phyloP scores from a whole-genome alignment of 345 rosid genomes.

The Arabidopsis suecica region DNA sequence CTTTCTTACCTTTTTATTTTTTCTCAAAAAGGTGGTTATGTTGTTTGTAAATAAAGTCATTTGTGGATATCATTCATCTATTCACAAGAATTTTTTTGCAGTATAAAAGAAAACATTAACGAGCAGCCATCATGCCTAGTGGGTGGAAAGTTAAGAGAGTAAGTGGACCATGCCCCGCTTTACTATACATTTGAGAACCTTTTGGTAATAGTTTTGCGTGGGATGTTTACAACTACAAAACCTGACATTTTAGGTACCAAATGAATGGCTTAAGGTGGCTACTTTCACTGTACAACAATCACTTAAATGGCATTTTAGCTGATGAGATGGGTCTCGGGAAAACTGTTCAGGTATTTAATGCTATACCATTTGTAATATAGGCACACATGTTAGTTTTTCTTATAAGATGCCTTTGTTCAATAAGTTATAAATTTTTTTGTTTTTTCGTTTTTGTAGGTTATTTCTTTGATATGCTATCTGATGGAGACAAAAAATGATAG shows the following conservation, averaged over 20 bases:
- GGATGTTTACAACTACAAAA: conserved; percentile 29
- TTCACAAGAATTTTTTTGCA: conserved; percentile 47
- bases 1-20: neutral
- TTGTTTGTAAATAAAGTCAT: neutral
- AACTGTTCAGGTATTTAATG: conserved; percentile 76
- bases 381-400: neutral
- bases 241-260: conserved; percentile 70
- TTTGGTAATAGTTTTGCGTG: conserved; percentile 10
- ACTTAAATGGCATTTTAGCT: conserved; percentile 91
- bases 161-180: conserved; percentile 47
- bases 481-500: conserved; percentile 87
- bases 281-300: conserved; percentile 84
- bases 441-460: conserved; percentile 57
- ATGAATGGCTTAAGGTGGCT: conserved; percentile 92
- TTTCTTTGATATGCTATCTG: conserved; percentile 78
- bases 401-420: conserved; percentile 21
- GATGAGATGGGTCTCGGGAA: conserved; percentile 99
- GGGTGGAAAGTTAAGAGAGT: conserved; percentile 95
- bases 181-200: conserved; percentile 8
- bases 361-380: neutral
- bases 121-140: conserved; percentile 78
- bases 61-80: conserved; percentile 1
- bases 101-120: conserved; percentile 81
- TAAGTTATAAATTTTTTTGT: neutral
- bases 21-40: conserved; percentile 7